Conservation (phyloP, 2,329 filamentous ascomycete species). For the Aquanectria penicillioides region DNA sequence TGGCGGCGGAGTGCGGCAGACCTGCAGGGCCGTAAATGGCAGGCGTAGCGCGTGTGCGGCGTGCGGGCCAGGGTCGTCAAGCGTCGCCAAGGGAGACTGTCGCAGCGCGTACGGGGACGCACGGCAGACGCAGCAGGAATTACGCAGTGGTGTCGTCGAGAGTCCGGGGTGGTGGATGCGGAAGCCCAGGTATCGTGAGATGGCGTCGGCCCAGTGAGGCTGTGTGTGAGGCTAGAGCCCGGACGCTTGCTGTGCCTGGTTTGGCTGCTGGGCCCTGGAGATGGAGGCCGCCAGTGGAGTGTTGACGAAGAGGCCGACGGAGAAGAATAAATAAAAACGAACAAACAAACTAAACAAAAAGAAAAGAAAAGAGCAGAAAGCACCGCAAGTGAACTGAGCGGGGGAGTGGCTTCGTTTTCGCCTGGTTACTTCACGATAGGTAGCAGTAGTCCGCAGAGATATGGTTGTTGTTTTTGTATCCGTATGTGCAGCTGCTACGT, state of each 20-base stretch:
- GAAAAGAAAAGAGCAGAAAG: neutral
- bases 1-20: constrained; percentile 21
- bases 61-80: constrained; percentile 17
- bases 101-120: neutral
- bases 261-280: neutral
- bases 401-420: too few relatives aligned
- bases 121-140: too few relatives aligned
- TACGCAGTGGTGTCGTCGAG: neutral
- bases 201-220: constrained; percentile 33
- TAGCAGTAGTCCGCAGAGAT: too few relatives aligned
- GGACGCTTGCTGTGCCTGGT: neutral
- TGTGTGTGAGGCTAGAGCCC: constrained; percentile 28
- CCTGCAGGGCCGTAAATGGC: neutral
- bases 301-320: neutral
- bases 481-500: too few relatives aligned
- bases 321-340: neutral
- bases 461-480: too few relatives aligned
- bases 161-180: constrained; percentile 2
- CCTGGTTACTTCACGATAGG: too few relatives aligned
- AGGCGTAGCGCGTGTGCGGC: constrained; percentile 20
- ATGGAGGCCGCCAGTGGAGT: too few relatives aligned
- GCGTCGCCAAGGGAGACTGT: constrained; percentile 1
- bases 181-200: constrained; percentile 28
- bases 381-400: too few relatives aligned
- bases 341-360: neutral